A percentile compares a stretch with the other conserved stretches of the same genome.
These are phyloP conservation scores for Nakazawaea anatomiae DNA, from an alignment of 805 yeast genomes.

Conservation along the genomic window DNA sequence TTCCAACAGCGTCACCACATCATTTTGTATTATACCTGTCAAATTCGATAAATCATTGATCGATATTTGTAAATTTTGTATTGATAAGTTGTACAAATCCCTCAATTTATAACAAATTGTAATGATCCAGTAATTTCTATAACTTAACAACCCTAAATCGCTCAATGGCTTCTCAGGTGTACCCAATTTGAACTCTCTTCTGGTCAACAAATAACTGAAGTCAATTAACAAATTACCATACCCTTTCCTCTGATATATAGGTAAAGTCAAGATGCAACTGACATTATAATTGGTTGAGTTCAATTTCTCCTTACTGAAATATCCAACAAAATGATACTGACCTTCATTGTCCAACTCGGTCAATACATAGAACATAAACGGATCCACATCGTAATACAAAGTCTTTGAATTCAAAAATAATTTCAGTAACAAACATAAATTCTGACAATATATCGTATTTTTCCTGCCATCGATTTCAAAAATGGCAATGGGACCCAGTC, in stretches of 20 bases:
- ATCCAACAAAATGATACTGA: slow-evolving; percentile 81
- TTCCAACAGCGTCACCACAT: slow-evolving; percentile 83
- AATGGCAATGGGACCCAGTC: slow-evolving; percentile 61
- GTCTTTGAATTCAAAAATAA: slow-evolving; percentile 88
- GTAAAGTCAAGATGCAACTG: slow-evolving; percentile 86
- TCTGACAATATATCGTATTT: slow-evolving; percentile 78
- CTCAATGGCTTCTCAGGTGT: slow-evolving; percentile 95
- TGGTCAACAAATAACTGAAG: slow-evolving; percentile 76
- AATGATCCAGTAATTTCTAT: slow-evolving; percentile 80
- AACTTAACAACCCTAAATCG: slow-evolving; percentile 79
- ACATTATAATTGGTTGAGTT: slow-evolving; percentile 75
- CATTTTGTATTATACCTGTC: slow-evolving; percentile 86
- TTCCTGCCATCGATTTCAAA: slow-evolving; percentile 94
- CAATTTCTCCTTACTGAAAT: slow-evolving; percentile 84
- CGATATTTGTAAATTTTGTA: slow-evolving; percentile 28
- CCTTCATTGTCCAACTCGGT: slow-evolving; percentile 53
- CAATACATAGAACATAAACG: slow-evolving; percentile 82
- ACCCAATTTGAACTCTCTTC: slow-evolving; percentile 73
- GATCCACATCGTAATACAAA: slow-evolving; percentile 90
- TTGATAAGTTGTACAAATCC: slow-evolving; percentile 9
- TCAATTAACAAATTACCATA: slow-evolving; percentile 86
- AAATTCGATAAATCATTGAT: slow-evolving; percentile 56
- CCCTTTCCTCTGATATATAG: slow-evolving; percentile 81
- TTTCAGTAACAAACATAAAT: slow-evolving; percentile 84
- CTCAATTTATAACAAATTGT: slow-evolving; percentile 48